Percentiles rank a stretch among this genome's conserved stretches.
Evolutionary conservation across 2,329 filamentous ascomycete genomes (phyloP).

Genomic region (Penicillium sclerotigenum): DNA sequence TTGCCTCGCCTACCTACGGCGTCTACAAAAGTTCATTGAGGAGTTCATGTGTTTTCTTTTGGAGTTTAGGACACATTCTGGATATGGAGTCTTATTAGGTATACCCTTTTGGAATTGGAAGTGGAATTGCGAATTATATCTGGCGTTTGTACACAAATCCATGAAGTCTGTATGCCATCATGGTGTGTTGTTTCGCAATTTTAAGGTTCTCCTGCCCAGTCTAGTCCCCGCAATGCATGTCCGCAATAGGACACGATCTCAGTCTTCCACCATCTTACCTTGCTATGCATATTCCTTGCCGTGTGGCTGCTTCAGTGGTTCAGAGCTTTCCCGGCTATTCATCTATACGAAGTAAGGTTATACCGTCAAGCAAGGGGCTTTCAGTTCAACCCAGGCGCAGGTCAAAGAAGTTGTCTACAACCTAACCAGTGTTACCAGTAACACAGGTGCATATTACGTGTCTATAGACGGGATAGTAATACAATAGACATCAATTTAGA

Average conservation of each 20-base stretch:
- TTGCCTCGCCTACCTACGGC: not conserved
- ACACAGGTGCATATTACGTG: not conserved
- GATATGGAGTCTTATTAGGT: conserved; percentile 13
- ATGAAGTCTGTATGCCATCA: not conserved
- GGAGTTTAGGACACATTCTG: conserved; percentile 4
- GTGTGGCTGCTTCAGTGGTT: not conserved
- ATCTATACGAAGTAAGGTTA: not conserved
- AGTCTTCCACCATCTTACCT: not conserved
- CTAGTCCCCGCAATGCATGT: not conserved
- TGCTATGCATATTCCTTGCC: not conserved
- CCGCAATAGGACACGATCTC: not conserved
- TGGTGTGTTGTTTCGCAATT: not conserved
- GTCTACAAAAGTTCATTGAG: conserved; percentile 7
- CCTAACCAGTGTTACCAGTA: not conserved
- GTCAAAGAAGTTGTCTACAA: not conserved
- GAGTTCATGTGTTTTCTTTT: not conserved
- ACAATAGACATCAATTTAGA: not conserved
- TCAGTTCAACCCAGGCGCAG: not conserved
- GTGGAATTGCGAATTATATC: conserved; percentile 1
- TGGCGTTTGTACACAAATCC: conserved; percentile 15
- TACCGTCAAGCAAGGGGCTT: not conserved
- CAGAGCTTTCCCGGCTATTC: not conserved
- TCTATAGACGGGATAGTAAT: not conserved
- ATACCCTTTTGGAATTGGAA: conserved; percentile 22
- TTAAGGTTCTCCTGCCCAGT: not conserved